phyloP scores from a whole-genome alignment of 306 rosid species.

The Alnus glutinosa region DNA sequence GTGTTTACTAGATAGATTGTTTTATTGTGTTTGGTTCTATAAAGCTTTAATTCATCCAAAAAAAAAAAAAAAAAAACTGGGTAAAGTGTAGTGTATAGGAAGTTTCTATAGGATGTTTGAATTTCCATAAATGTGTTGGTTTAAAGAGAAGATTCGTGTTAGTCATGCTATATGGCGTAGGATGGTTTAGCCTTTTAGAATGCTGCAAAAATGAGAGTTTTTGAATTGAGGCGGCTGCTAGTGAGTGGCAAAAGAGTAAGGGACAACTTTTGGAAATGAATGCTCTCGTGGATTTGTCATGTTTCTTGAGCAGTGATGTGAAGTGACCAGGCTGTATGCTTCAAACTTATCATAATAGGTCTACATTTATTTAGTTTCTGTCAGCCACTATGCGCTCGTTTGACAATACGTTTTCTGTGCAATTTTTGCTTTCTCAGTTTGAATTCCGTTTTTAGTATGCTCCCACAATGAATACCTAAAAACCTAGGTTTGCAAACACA shows the following conservation, averaged over 20 bases:
- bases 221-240: neutral
- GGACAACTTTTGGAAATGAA: neutral
- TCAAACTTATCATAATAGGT: neutral
- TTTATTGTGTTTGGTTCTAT: too few relatives aligned
- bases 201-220: neutral
- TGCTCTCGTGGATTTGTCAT: neutral
- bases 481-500: too few relatives aligned
- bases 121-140: neutral
- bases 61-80: too few relatives aligned
- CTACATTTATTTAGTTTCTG: neutral
- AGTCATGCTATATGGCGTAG: neutral
- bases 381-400: neutral
- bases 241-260: neutral
- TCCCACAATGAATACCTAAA: too few relatives aligned
- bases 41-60: too few relatives aligned
- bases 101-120: neutral
- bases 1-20: too few relatives aligned
- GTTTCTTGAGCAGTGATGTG: neutral
- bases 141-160: neutral
- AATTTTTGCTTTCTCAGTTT: too few relatives aligned
- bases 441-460: too few relatives aligned
- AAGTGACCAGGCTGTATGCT: too few relatives aligned
- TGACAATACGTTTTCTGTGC: too few relatives aligned
- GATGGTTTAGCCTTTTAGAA: neutral
- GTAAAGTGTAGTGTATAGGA: too few relatives aligned